Conservation (phyloP, 768 basidiomycete species). For the Leccinum truebloodii region DNA sequence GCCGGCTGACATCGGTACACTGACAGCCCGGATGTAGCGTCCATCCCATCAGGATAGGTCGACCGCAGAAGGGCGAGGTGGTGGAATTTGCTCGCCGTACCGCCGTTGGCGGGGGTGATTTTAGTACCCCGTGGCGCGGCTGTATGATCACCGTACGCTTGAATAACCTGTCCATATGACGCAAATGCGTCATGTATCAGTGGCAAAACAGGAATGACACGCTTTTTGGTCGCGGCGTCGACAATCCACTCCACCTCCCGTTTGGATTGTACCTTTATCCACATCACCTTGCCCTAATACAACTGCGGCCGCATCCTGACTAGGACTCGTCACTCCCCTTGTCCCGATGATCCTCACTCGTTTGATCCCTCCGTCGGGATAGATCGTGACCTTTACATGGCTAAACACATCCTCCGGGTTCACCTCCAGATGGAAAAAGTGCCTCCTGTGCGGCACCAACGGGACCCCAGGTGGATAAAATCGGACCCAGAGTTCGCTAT, state of each 20-base stretch:
- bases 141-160: constrained; percentile 73
- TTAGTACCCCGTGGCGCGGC: constrained; percentile 68
- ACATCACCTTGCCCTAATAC: constrained; percentile 6
- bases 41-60: constrained; percentile 58
- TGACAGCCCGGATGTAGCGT: constrained; percentile 70
- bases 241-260: neutral
- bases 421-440: constrained; percentile 83
- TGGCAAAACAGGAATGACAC: constrained; percentile 55
- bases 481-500: constrained; percentile 59
- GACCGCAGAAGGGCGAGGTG: constrained; percentile 73
- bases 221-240: constrained; percentile 17
- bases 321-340: constrained; percentile 36
- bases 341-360: constrained; percentile 81
- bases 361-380: constrained; percentile 96
- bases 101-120: constrained; percentile 83
- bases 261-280: constrained; percentile 3
- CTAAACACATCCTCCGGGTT: constrained; percentile 60
- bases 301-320: constrained; percentile 9
- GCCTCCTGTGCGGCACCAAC: constrained; percentile 86
- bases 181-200: constrained; percentile 86
- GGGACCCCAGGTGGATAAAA: constrained; percentile 78
- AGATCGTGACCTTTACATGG: constrained; percentile 86
- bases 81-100: constrained; percentile 92
- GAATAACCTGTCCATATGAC: constrained; percentile 88
- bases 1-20: constrained; percentile 78